Conservation (phyloP, 352 stramenopile genomes). For the Globisporangium nagaii region DNA sequence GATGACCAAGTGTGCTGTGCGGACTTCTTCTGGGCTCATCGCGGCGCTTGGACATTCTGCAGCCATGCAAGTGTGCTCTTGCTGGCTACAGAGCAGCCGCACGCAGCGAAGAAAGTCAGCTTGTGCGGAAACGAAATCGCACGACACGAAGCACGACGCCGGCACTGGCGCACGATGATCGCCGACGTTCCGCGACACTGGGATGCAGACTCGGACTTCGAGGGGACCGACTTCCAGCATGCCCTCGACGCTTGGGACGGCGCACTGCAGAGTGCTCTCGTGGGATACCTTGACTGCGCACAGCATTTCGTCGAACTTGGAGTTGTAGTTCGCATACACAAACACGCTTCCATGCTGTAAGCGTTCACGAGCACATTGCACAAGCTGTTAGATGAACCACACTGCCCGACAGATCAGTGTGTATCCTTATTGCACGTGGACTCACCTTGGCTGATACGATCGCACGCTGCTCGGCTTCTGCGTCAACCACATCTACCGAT, state of each 20-base stretch:
- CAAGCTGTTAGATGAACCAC: not conserved
- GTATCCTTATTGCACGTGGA: too few species aligned
- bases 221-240: conserved; percentile 14
- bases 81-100: not conserved
- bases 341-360: conserved; percentile 25
- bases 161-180: conserved; percentile 17
- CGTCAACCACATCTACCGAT: conserved; percentile 26
- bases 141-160: conserved; percentile 4
- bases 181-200: conserved; percentile 8
- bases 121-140: not conserved
- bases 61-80: not conserved
- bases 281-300: conserved; percentile 13
- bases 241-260: conserved; percentile 4
- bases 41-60: not conserved
- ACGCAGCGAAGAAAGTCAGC: not conserved
- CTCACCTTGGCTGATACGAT: conserved; percentile 10
- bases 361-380: not conserved
- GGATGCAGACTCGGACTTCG: conserved; percentile 22
- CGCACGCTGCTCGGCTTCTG: conserved; percentile 1
- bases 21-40: not conserved
- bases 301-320: conserved; percentile 12
- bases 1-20: not conserved
- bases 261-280: not conserved
- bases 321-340: conserved; percentile 15
- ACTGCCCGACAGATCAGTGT: too few species aligned